Percentiles rank a stretch among this genome's conserved stretches.
Evolutionary conservation across 106 monocot genomes (phyloP).

Genomic region (Narthecium ossifragum): DNA sequence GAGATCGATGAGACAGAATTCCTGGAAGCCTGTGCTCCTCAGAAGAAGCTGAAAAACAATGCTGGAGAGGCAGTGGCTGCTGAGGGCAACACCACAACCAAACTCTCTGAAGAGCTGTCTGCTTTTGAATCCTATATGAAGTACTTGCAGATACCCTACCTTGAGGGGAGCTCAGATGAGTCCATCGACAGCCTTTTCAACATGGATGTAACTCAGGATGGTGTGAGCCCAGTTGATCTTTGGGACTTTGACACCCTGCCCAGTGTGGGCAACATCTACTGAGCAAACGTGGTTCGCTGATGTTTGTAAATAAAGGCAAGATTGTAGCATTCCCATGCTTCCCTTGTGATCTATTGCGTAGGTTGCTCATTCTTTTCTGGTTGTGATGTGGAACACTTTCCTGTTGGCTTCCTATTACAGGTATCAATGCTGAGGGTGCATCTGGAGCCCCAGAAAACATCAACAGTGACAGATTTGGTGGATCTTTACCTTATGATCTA

Average conservation of each 20-base stretch:
- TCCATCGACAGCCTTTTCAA: slow-evolving; percentile 20
- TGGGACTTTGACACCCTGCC: slow-evolving; percentile 50
- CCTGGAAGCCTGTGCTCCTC: slow-evolving; percentile 5
- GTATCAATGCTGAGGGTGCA: too few species aligned
- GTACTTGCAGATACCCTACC: slow-evolving; percentile 25
- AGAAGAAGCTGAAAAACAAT: slow-evolving; percentile 29
- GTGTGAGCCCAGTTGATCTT: slow-evolving; percentile 14
- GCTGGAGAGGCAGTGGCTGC: slow-evolving; percentile 13
- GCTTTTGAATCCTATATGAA: slow-evolving; percentile 27
- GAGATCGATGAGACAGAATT: slow-evolving; percentile 1
- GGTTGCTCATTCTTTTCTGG: too few species aligned
- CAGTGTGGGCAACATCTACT: slow-evolving; percentile 1
- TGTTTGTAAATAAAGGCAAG: slow-evolving; percentile 2
- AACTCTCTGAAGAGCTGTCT: slow-evolving; percentile 27
- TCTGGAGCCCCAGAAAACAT: too few species aligned
- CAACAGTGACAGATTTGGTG: too few species aligned
- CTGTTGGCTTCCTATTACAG: too few species aligned
- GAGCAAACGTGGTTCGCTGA: neutral
- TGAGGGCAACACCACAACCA: slow-evolving; percentile 8
- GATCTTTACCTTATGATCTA: too few species aligned
- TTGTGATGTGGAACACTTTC: too few species aligned
- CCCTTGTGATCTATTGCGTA: too few species aligned
- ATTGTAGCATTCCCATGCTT: neutral
- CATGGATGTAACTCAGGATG: slow-evolving; percentile 17
- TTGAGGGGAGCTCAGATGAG: slow-evolving; percentile 20